Percentiles rank a stretch among this genome's conserved stretches.
phyloP scores from a whole-genome alignment of 371 early-diverging fungal species.

The Mortierella sp. region DNA sequence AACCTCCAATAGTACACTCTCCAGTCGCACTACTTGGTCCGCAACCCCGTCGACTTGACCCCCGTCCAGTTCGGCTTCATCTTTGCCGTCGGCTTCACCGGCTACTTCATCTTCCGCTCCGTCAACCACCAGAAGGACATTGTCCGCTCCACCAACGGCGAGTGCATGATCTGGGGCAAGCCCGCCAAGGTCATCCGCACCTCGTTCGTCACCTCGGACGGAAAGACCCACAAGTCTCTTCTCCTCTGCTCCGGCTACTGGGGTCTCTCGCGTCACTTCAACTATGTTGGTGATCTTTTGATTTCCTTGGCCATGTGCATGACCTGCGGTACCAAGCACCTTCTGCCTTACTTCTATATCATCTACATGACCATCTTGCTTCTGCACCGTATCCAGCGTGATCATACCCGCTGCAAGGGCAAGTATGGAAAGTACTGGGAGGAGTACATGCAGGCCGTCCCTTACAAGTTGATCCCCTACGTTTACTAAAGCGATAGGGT shows the following conservation, averaged over 20 bases:
- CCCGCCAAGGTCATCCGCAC: slow-evolving; percentile 80
- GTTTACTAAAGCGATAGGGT: slow-evolving; percentile 27
- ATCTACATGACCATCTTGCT: slow-evolving; percentile 80
- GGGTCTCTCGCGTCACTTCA: slow-evolving; percentile 87
- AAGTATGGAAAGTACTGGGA: slow-evolving; percentile 88
- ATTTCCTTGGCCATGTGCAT: slow-evolving; percentile 78
- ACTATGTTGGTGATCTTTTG: slow-evolving; percentile 84
- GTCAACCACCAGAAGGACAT: slow-evolving; percentile 87
- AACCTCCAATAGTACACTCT: slow-evolving; percentile 73
- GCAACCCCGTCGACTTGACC: slow-evolving; percentile 76
- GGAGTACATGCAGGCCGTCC: slow-evolving; percentile 71
- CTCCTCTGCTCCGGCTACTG: slow-evolving; percentile 83
- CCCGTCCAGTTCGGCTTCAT: slow-evolving; percentile 61
- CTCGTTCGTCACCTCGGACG: slow-evolving; percentile 78
- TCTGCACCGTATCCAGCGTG: slow-evolving; percentile 74
- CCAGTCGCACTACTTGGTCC: slow-evolving; percentile 82
- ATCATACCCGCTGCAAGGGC: slow-evolving; percentile 74
- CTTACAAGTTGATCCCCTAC: slow-evolving; percentile 72
- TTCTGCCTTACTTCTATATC: slow-evolving; percentile 81
- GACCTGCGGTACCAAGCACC: slow-evolving; percentile 71
- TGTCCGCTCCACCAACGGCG: slow-evolving; percentile 75
- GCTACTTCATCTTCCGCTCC: slow-evolving; percentile 86
- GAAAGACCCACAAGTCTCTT: slow-evolving; percentile 73
- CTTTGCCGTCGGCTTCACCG: slow-evolving; percentile 67
- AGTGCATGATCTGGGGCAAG: slow-evolving; percentile 84